A percentile compares a stretch with the other conserved stretches of the same genome.
Evolutionary conservation across 176 grass and related monocot genomes (phyloP).

Genomic region (Tillandsia fasciculata): DNA sequence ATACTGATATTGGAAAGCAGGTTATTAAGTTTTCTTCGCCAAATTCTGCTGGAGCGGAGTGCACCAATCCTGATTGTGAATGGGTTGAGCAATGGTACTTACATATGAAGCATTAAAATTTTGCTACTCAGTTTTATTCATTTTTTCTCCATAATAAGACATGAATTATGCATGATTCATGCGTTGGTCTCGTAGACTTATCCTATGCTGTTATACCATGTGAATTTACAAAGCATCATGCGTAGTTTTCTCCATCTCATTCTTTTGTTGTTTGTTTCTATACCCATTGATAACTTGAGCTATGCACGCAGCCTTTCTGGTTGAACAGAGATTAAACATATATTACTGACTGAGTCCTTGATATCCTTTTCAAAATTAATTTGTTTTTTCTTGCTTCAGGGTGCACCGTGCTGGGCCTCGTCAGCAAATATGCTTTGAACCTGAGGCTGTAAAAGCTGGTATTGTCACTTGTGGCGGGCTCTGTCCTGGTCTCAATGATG

Average conservation of each 20-base stretch:
- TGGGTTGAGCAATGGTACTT: conserved; percentile 89
- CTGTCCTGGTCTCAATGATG: conserved; percentile 97
- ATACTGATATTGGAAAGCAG: conserved; percentile 9
- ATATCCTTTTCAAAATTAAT: neutral
- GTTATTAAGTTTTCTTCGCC: conserved; percentile 84
- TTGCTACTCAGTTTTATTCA: neutral
- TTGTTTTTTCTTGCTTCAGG: conserved; percentile 37
- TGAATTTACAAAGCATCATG: neutral
- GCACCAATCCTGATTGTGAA: conserved; percentile 68
- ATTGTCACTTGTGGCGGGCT: conserved; percentile 92
- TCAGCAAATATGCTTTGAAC: conserved; percentile 93
- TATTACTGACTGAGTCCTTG: neutral
- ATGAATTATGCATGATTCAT: neutral
- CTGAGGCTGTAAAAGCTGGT: conserved; percentile 72
- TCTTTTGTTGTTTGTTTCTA: neutral
- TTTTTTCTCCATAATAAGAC: neutral
- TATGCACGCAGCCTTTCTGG: neutral
- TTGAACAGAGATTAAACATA: neutral
- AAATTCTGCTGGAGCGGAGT: conserved; percentile 86
- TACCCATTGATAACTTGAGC: too few relatives aligned
- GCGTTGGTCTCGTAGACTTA: neutral
- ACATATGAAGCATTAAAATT: neutral
- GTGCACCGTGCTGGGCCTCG: conserved; percentile 82
- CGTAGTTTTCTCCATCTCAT: neutral
- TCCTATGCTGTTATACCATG: neutral